A percentile compares a stretch with the other conserved stretches of the same genome.
These are phyloP conservation scores for Kokia cookei DNA, from an alignment of 441 rosid genomes.

Conservation along the genomic window DNA sequence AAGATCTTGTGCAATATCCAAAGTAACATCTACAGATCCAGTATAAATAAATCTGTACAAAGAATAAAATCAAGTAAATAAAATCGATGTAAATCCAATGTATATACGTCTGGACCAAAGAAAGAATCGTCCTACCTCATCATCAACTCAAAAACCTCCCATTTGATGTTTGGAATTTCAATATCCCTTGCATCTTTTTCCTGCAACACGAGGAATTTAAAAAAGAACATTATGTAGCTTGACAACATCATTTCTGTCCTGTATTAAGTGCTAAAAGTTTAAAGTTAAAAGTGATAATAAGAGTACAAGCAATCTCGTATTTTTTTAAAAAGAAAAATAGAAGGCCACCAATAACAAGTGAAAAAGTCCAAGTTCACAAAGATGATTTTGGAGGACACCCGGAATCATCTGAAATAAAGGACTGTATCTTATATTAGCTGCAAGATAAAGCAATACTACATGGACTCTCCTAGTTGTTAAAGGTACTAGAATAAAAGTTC, in stretches of 20 bases:
- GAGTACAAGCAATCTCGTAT: not conserved
- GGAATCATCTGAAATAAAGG: not conserved
- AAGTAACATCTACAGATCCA: slow-evolving; percentile 81
- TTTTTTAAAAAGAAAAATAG: not conserved
- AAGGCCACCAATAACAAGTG: not conserved
- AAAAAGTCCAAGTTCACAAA: not conserved
- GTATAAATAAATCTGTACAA: slow-evolving; percentile 84
- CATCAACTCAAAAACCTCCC: slow-evolving; percentile 99
- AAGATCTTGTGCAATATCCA: slow-evolving; percentile 89
- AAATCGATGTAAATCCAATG: not conserved
- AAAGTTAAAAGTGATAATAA: not conserved
- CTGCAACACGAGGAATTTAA: slow-evolving; percentile 27
- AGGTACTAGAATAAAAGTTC: not conserved
- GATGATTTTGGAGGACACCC: not conserved
- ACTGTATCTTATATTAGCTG: not conserved
- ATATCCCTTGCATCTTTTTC: slow-evolving; percentile 97
- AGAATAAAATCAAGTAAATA: slow-evolving; percentile 10
- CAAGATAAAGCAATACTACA: not conserved
- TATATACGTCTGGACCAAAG: slow-evolving; percentile 1
- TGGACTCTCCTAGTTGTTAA: not conserved
- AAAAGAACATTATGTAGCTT: not conserved
- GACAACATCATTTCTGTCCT: not conserved
- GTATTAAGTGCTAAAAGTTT: not conserved
- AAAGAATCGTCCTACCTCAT: slow-evolving; percentile 60
- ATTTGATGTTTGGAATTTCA: slow-evolving; percentile 95